Evolutionary conservation across 1,284 basidiomycete genomes (phyloP).

Genomic region (Cryptococcus sp.): DNA sequence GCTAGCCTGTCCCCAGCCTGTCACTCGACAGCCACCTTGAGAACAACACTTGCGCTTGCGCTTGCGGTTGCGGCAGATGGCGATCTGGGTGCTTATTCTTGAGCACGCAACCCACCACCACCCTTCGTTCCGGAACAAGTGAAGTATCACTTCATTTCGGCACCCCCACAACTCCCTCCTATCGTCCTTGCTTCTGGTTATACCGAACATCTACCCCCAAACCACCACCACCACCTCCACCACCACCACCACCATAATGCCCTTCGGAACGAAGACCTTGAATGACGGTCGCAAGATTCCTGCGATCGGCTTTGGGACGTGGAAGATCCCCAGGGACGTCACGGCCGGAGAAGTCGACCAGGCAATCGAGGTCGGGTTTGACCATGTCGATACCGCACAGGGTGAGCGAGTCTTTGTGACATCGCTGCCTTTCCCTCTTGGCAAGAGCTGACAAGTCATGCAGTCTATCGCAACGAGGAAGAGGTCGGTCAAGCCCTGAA

Average conservation of each 20-base stretch:
- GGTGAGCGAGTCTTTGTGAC: slow-evolving; percentile 15
- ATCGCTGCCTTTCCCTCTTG: not conserved
- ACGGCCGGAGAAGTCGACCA: slow-evolving; percentile 35
- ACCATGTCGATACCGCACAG: slow-evolving; percentile 49
- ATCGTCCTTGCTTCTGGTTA: not conserved
- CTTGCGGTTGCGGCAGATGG: not conserved
- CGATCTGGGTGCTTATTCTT: too few species aligned
- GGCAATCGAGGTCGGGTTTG: slow-evolving; percentile 47
- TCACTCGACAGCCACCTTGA: too few species aligned
- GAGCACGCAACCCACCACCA: too few species aligned
- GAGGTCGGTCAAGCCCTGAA: slow-evolving; percentile 54
- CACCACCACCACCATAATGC: slow-evolving; percentile 19
- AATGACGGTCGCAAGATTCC: slow-evolving; percentile 50
- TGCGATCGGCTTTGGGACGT: slow-evolving; percentile 45
- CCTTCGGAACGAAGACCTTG: slow-evolving; percentile 39
- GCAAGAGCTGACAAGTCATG: slow-evolving; percentile 8
- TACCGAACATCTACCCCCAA: not conserved
- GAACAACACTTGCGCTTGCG: too few species aligned
- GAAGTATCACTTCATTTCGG: too few species aligned
- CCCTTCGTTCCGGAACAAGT: too few species aligned
- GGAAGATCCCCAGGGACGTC: slow-evolving; percentile 44
- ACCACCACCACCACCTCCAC: not conserved
- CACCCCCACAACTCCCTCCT: not conserved
- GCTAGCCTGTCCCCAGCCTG: too few species aligned
- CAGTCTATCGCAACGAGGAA: slow-evolving; percentile 45